Conservation (phyloP, 768 basidiomycete species). For the Lyophyllum atratum region DNA sequence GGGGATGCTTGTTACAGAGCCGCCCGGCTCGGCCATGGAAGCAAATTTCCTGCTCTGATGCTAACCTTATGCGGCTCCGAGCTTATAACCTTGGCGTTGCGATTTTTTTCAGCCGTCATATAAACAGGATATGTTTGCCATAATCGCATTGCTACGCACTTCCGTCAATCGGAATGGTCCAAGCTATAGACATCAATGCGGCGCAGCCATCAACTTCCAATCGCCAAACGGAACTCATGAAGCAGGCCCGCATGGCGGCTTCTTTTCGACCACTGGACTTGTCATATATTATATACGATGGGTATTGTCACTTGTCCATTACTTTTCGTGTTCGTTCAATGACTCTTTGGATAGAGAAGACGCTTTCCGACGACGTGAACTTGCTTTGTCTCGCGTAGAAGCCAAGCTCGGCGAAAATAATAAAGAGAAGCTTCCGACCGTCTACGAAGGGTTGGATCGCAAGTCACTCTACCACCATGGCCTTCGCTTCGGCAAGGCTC, state of each 20-base stretch:
- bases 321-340: background rate
- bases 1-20: no score
- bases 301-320: slow-evolving; percentile 3
- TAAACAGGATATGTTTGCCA: background rate
- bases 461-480: slow-evolving; percentile 23
- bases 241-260: slow-evolving; percentile 8
- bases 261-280: slow-evolving; percentile 16
- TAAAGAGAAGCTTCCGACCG: slow-evolving; percentile 7
- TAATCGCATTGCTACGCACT: background rate
- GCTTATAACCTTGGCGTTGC: no score
- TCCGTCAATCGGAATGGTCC: background rate
- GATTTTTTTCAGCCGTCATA: background rate
- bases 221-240: slow-evolving; percentile 16
- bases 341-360: slow-evolving; percentile 4
- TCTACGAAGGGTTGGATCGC: slow-evolving; percentile 19
- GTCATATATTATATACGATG: slow-evolving; percentile 19
- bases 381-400: slow-evolving; percentile 15
- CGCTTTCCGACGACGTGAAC: slow-evolving; percentile 5
- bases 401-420: slow-evolving; percentile 13
- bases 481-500: slow-evolving; percentile 20
- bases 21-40: no score
- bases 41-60: no score
- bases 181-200: background rate
- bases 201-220: background rate
- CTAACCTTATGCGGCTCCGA: no score